These are phyloP conservation scores for slime mould (Dictyostelium discoideum) DNA, from an alignment of 78 protist species.

Conservation along the genomic window DNA sequence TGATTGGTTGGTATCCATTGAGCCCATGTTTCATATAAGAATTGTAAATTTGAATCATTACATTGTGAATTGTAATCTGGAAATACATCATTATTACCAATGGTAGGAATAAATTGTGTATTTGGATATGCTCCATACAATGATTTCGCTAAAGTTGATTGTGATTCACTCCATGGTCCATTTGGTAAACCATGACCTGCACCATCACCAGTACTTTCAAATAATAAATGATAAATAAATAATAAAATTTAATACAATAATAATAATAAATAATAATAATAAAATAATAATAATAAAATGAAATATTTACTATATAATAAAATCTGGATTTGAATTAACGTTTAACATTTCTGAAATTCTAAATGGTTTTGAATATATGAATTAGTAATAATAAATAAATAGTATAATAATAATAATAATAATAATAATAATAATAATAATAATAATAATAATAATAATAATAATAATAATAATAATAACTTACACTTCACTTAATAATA, in stretches of 20 bases:
- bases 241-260: background rate
- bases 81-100: slow-evolving; percentile 77
- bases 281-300: background rate
- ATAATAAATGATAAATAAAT: background rate
- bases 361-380: background rate
- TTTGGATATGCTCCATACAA: background rate
- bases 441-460: too few relatives aligned
- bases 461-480: background rate
- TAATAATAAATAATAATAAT: background rate
- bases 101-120: slow-evolving; percentile 54
- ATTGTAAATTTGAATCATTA: slow-evolving; percentile 44
- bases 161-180: slow-evolving; percentile 38
- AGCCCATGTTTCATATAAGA: slow-evolving; percentile 21
- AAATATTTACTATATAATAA: slow-evolving; percentile 51
- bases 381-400: background rate
- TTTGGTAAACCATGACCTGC: slow-evolving; percentile 65
- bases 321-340: slow-evolving; percentile 25
- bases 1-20: slow-evolving; percentile 63
- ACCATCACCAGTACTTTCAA: slow-evolving; percentile 55
- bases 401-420: background rate
- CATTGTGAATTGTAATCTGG: slow-evolving; percentile 79
- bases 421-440: background rate
- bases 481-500: slow-evolving; percentile 32
- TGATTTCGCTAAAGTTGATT: slow-evolving; percentile 18
- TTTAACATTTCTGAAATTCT: slow-evolving; percentile 18